Base-by-base conservation (phyloP, 2,329 filamentous ascomycete species). In the Botrytis fabae region DNA sequence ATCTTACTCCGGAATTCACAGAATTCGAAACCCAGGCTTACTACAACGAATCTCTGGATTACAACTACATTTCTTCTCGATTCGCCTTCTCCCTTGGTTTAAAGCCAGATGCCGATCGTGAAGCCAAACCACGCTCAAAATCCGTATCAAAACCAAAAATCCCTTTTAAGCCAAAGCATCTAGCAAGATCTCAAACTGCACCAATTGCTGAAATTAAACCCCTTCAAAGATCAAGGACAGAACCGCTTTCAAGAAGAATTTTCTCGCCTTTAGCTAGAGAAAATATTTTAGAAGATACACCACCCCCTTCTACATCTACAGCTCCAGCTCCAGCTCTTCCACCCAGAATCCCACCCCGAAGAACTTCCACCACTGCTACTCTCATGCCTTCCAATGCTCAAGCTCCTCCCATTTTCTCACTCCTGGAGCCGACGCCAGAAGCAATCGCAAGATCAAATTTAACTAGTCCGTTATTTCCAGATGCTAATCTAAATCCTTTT, bases 51-150 rank as follows among this genome's bases (percentile, higher is more conserved):
- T 66, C 70, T 14, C 40, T 51, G 22, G 54, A 71, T 59, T 71
- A 71, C 70, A 71, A 71, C 16, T 71, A 71, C 28, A 64, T 71
- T 32, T 71, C 69, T 12, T 64, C 69, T 9, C 59, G 60, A 28
- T 71, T 71, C 46, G 69, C 69, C 22, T 48, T 54, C 25, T 48
- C 59, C 46, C 69, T 71, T 25, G 69, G 69, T 22, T 35, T 71
- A 22, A 64, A 44, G 20, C 68, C 68, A 22, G 65, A 68, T 35
- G 65, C 65, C 2, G 65, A 68, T 42, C 65, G 65, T 42, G 48
- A 40, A 57, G 35, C 65, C 40, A 68, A 57, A 57, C 65, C 65
- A 32, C 35, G 65, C 7, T 68, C 65, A 42, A 68, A 68, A 57
- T 68, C 65, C 9, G 65, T 68, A 28, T 68, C 65, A 6, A 68